Conservation (phyloP, 768 basidiomycete genomes). For the Leccinum obscurum region DNA sequence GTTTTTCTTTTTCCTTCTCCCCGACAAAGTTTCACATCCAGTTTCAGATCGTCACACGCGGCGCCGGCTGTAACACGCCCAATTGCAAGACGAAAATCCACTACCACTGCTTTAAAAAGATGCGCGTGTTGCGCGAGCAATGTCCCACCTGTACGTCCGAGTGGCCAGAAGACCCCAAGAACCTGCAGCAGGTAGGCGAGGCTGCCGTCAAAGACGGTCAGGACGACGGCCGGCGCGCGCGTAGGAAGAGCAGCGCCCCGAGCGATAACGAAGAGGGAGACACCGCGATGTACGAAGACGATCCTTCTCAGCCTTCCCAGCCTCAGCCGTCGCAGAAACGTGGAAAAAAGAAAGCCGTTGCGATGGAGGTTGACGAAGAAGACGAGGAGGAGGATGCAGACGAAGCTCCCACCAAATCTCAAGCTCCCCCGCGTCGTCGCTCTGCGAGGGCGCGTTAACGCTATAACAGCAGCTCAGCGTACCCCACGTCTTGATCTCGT, state of each 20-base stretch:
- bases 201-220: conserved; percentile 63
- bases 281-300: conserved; percentile 35
- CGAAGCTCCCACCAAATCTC: conserved; percentile 22
- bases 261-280: conserved; percentile 45
- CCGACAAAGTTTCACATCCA: neutral
- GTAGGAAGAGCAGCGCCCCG: conserved; percentile 35
- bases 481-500: neutral
- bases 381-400: conserved; percentile 39
- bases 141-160: conserved; percentile 60
- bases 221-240: conserved; percentile 42
- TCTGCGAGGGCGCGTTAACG: conserved; percentile 19
- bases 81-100: conserved; percentile 70
- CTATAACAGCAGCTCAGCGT: no score
- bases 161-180: conserved; percentile 59
- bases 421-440: conserved; percentile 21
- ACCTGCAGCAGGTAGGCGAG: conserved; percentile 65
- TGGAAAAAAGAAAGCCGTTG: conserved; percentile 29
- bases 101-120: conserved; percentile 58
- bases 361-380: conserved; percentile 49
- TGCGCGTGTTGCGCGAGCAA: conserved; percentile 39
- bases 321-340: conserved; percentile 28
- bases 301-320: conserved; percentile 35
- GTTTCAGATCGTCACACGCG: conserved; percentile 66
- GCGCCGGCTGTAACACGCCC: conserved; percentile 56
- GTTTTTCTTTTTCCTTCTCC: neutral